Evolutionary conservation across 129 eudicot species (phyloP), one percentile per base, ranked within the genome.

Genomic region (Rutidosis leptorrhynchoides): DNA sequence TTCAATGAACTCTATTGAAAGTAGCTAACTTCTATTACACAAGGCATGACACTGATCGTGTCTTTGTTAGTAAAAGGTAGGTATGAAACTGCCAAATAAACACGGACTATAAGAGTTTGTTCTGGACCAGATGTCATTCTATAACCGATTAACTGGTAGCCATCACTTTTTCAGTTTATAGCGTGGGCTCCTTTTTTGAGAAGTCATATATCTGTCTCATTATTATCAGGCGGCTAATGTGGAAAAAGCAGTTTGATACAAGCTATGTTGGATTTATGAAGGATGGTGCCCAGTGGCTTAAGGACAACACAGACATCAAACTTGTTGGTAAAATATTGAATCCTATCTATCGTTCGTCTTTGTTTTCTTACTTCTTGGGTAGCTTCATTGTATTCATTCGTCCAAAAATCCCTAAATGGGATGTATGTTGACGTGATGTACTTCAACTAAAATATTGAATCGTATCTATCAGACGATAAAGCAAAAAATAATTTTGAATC

Each of bases 211-310:
- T 66, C 17, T 14, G 27, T 25, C 24, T 65, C 35, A 42, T 57
- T 1, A 27, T 57, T 46, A 79, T 11, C 77, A 86, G 94, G 72
- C 60, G 64, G 17, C 84, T 86, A 53, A 86, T 86, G 94, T 55
- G 51, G 72, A 62, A 75, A 62, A 78, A 69, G 79, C 74, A 28
- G 62, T 83, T 86, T 20, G 89, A 83, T 67, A 28, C 88, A 7
- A 80, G 86, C 78, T 86, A 63, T 69, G 86, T 80, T 16, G 89
- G 94, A 58, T 83, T 86, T 76, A 75, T 62, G 73, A 64, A 62
- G 73, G 86, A 82, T 78, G 94, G 94, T 27, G 89, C 94, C 43
- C 78, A 83, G 8, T 86, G 82, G 83, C 71, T 86, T 9, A 79
- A 78, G 64, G 89, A 83, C 48, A 86, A 86, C 71, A 83, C 94